Evolutionary conservation across 75 land plant species (phyloP).

Genomic region (Pseudotsuga menziesii): DNA sequence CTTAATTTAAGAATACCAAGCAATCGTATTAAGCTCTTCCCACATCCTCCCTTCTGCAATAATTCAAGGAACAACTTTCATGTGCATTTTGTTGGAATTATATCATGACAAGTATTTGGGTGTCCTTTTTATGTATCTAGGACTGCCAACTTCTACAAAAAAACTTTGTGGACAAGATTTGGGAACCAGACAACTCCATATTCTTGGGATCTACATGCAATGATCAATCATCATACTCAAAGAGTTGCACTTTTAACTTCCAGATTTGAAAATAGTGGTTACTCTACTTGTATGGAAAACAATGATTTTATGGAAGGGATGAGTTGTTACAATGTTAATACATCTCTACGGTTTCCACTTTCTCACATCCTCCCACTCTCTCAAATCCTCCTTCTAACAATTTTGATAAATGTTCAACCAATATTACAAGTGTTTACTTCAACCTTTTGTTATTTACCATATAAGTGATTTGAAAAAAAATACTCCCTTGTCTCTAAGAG

Average conservation of each 20-base stretch:
- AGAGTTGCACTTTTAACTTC: slow-evolving; percentile 12
- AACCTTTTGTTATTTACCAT: too few species aligned
- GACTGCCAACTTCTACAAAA: slow-evolving; percentile 32
- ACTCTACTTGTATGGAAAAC: too few species aligned
- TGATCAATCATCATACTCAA: slow-evolving; percentile 25
- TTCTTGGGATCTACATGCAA: slow-evolving; percentile 32
- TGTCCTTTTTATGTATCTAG: slow-evolving; percentile 21
- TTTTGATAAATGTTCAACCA: too few species aligned
- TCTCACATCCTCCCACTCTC: too few species aligned
- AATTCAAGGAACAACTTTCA: not conserved
- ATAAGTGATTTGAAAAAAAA: too few species aligned
- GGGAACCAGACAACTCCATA: slow-evolving; percentile 26
- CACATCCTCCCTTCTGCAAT: not conserved
- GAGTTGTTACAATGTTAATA: too few species aligned
- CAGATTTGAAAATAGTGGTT: too few species aligned
- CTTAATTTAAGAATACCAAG: not conserved
- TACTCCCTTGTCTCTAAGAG: too few species aligned
- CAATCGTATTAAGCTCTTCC: not conserved
- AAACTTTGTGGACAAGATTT: slow-evolving; percentile 40
- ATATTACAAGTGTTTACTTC: too few species aligned
- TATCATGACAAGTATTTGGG: not conserved
- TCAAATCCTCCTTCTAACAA: too few species aligned
- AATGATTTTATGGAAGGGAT: too few species aligned
- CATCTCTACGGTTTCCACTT: too few species aligned
- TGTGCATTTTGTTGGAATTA: not conserved